Conservation (phyloP, 306 rosid species). For the Canavalia ensiformis region DNA sequence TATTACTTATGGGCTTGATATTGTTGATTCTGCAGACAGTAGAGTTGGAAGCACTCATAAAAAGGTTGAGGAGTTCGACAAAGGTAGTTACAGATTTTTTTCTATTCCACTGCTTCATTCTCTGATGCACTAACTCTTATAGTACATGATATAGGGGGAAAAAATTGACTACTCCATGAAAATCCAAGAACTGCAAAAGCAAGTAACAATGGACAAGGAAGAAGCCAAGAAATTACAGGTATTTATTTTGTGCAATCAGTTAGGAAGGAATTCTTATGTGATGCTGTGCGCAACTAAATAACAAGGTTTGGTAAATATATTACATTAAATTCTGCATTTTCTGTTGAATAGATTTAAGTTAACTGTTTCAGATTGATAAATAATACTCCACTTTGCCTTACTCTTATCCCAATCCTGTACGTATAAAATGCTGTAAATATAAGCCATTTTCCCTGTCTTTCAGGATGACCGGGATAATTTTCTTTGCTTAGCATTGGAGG, state of each 20-base stretch:
- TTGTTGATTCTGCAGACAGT: constrained; percentile 62
- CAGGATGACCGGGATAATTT: constrained; percentile 97
- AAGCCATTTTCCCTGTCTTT: constrained; percentile 35
- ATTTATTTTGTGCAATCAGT: constrained; percentile 40
- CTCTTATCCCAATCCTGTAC: not conserved
- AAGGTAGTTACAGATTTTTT: constrained; percentile 59
- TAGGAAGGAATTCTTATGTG: constrained; percentile 13
- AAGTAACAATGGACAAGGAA: constrained; percentile 90
- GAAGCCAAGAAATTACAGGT: constrained; percentile 93
- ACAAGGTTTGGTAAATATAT: constrained; percentile 24
- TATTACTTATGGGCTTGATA: constrained; percentile 44
- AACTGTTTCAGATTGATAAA: constrained; percentile 11
- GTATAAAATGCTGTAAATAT: not conserved
- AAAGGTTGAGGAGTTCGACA: constrained; percentile 73
- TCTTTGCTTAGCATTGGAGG: constrained; percentile 88
- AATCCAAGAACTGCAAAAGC: constrained; percentile 93
- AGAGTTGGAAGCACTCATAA: constrained; percentile 86
- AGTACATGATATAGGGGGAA: constrained; percentile 71
- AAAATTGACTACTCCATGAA: constrained; percentile 76
- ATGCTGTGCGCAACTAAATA: constrained; percentile 4
- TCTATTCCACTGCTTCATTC: constrained; percentile 29
- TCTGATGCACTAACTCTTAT: constrained; percentile 26
- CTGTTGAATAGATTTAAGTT: constrained; percentile 2
- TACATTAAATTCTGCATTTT: not conserved
- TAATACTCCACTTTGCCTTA: not conserved